phyloP scores from a whole-genome alignment of 2,329 filamentous ascomycete species.

The Trichocomaceae sp. region DNA sequence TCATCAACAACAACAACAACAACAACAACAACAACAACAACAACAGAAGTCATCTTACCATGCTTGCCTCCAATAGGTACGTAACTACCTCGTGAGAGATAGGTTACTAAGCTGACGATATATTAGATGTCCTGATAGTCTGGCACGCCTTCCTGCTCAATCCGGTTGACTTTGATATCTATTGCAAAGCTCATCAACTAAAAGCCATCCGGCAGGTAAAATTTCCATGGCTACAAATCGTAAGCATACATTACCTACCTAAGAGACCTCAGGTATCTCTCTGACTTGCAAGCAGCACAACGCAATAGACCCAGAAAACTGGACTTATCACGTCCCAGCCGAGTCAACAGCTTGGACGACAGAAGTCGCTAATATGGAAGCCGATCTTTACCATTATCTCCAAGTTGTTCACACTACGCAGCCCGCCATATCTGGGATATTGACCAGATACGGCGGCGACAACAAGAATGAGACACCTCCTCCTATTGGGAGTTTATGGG shows the following conservation, averaged over 20 bases:
- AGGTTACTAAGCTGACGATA: not conserved
- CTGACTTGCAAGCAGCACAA: not conserved
- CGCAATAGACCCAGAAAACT: constrained; percentile 1
- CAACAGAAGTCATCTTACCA: not conserved
- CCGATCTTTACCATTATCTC: constrained; percentile 13
- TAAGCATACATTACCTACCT: too few relatives aligned
- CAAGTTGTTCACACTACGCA: not conserved
- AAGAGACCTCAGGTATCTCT: not conserved
- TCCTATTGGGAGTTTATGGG: constrained; percentile 7
- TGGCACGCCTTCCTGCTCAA: constrained; percentile 36
- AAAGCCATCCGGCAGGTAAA: not conserved
- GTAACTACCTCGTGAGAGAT: not conserved
- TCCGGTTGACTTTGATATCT: constrained; percentile 19
- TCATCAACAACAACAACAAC: too few relatives aligned
- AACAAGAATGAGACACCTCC: not conserved
- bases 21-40: too few relatives aligned
- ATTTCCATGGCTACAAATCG: constrained; percentile 16
- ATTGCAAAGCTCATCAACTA: constrained; percentile 6
- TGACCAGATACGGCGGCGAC: not conserved
- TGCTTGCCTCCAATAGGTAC: constrained; percentile 8
- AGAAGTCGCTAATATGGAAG: constrained; percentile 10
- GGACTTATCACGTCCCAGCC: constrained; percentile 5
- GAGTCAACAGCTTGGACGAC: not conserved
- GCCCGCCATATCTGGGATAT: not conserved
- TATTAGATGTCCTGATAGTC: constrained; percentile 31